Evolutionary conservation across 768 basidiomycete genomes (phyloP).

Genomic region (Phanerochaete carnosa): DNA sequence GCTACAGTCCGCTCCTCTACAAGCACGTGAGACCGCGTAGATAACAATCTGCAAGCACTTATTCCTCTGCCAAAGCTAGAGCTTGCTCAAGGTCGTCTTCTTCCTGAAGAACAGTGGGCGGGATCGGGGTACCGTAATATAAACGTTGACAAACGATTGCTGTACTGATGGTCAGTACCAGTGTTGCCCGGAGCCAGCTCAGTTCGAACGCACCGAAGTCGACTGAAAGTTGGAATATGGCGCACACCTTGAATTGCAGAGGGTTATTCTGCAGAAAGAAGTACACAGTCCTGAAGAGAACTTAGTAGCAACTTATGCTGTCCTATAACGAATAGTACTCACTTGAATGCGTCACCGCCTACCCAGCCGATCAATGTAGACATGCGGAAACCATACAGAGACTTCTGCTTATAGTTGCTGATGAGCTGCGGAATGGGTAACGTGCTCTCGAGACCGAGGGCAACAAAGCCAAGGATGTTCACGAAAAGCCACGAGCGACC

Average conservation of each 20-base stretch:
- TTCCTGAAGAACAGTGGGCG: constrained; percentile 44
- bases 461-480: constrained; percentile 65
- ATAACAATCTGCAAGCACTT: too few relatives aligned
- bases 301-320: constrained; percentile 1
- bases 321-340: constrained; percentile 14
- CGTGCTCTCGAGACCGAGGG: constrained; percentile 81
- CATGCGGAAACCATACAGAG: constrained; percentile 80
- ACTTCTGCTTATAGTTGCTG: constrained; percentile 77
- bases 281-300: constrained; percentile 57
- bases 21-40: too few relatives aligned
- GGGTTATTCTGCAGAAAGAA: constrained; percentile 75
- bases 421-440: constrained; percentile 84
- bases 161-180: constrained; percentile 26
- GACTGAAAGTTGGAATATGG: constrained; percentile 78
- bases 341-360: constrained; percentile 87
- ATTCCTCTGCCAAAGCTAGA: constrained; percentile 61
- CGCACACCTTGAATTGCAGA: constrained; percentile 79
- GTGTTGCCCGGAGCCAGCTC: constrained; percentile 10
- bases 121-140: constrained; percentile 69
- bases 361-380: constrained; percentile 83
- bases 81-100: constrained; percentile 76
- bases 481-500: constrained; percentile 60
- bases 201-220: constrained; percentile 57
- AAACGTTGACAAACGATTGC: constrained; percentile 73
- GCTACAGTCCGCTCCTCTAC: too few relatives aligned